Evolutionary conservation across 495 filamentous ascomycete species (phyloP).

Genomic region (Massariosphaeria phaeospora): DNA sequence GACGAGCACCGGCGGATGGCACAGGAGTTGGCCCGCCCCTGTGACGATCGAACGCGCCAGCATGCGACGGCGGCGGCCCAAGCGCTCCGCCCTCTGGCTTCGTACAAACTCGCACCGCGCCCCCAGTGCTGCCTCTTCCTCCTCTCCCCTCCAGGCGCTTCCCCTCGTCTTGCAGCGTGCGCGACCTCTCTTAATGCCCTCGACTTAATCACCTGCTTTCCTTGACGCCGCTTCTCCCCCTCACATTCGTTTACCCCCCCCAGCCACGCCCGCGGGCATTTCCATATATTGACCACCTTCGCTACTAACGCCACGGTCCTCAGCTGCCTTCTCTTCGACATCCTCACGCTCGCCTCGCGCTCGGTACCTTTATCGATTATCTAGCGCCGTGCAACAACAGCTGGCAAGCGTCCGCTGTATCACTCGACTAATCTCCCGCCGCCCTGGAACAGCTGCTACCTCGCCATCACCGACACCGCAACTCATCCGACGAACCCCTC

Average conservation of each 20-base stretch:
- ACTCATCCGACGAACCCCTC: neutral
- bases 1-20: no score
- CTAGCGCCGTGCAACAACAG: slow-evolving; percentile 20
- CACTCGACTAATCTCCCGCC: slow-evolving; percentile 17
- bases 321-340: neutral
- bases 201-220: neutral
- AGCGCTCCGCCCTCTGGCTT: neutral
- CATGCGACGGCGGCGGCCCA: neutral
- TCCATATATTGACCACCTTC: no score
- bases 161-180: neutral
- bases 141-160: slow-evolving; percentile 1
- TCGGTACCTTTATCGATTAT: slow-evolving; percentile 4
- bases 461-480: slow-evolving; percentile 8
- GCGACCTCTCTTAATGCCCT: neutral
- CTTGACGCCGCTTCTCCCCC: neutral
- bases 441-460: slow-evolving; percentile 7
- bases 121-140: neutral
- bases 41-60: neutral
- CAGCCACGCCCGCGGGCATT: neutral
- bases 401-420: slow-evolving; percentile 22
- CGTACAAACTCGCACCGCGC: neutral
- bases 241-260: slow-evolving; percentile 5
- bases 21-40: no score
- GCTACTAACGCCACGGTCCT: neutral
- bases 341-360: neutral